These are phyloP conservation scores for Glarea lozoyensis DNA, from an alignment of 495 filamentous ascomycete species.

Conservation along the genomic window DNA sequence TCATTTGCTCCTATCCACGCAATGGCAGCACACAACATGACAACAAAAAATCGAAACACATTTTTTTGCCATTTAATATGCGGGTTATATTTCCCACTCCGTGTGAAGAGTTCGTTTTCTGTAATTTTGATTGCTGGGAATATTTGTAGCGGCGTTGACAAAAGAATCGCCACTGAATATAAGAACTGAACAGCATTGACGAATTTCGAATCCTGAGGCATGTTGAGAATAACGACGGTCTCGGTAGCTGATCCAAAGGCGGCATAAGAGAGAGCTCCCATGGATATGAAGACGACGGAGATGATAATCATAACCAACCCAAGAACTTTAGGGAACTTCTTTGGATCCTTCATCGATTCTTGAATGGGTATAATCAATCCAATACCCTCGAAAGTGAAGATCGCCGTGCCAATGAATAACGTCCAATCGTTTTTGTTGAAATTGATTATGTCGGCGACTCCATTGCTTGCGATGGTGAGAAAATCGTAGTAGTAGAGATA, in stretches of 20 bases:
- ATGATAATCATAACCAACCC: conserved; percentile 90
- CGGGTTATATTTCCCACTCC: conserved; percentile 90
- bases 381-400: conserved; percentile 97
- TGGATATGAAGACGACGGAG: conserved; percentile 77
- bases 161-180: conserved; percentile 86
- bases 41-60: conserved; percentile 83
- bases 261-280: conserved; percentile 90
- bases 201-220: conserved; percentile 91
- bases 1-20: conserved; percentile 89
- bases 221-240: conserved; percentile 90
- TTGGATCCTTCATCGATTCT: conserved; percentile 84
- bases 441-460: conserved; percentile 70
- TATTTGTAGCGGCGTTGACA: conserved; percentile 90
- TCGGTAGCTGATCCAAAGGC: conserved; percentile 91
- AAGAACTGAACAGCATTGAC: conserved; percentile 60
- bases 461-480: conserved; percentile 63
- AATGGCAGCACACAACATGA: conserved; percentile 73
- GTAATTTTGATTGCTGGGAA: conserved; percentile 90
- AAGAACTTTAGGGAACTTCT: conserved; percentile 81
- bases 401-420: conserved; percentile 94
- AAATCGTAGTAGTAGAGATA: conserved; percentile 97
- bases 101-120: conserved; percentile 51
- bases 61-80: conserved; percentile 99
- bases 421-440: conserved; percentile 92
- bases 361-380: conserved; percentile 99